Percentiles rank a stretch among this genome's conserved stretches.
These are phyloP conservation scores for Melastoma candidum DNA, from an alignment of 441 rosid genomes.

Conservation along the genomic window DNA sequence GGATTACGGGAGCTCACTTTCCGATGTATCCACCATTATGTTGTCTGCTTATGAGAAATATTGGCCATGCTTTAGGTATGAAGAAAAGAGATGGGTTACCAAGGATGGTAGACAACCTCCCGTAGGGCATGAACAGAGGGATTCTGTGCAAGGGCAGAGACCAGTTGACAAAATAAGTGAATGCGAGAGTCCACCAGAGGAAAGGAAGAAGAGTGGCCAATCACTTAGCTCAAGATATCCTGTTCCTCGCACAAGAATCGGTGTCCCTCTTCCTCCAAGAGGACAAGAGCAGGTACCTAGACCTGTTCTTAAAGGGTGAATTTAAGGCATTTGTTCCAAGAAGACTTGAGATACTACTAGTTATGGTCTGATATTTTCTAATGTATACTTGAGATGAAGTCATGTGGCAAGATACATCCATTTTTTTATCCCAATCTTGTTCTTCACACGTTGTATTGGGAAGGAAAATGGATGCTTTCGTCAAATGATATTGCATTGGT, in stretches of 20 bases:
- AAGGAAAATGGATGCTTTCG: too few species aligned
- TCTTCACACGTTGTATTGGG: too few species aligned
- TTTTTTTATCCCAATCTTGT: too few species aligned
- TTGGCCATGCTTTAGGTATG: conserved; percentile 52
- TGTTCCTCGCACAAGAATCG: conserved; percentile 40
- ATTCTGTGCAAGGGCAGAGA: conserved; percentile 34
- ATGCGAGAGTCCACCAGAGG: conserved; percentile 52
- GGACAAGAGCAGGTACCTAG: conserved; percentile 74
- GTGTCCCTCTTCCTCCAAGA: conserved; percentile 66
- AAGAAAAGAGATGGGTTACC: conserved; percentile 90
- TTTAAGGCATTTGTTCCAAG: background rate
- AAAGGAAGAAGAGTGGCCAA: conserved; percentile 35
- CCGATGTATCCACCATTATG: background rate
- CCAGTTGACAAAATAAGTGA: conserved; percentile 45
- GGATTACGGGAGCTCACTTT: background rate
- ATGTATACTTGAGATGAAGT: too few species aligned
- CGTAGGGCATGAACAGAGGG: conserved; percentile 40
- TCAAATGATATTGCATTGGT: too few species aligned
- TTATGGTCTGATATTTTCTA: background rate
- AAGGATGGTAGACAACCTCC: conserved; percentile 74
- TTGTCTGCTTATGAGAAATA: conserved; percentile 7
- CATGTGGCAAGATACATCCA: too few species aligned
- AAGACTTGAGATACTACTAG: background rate
- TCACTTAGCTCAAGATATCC: conserved; percentile 36
- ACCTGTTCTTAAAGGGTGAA: background rate